Evolutionary conservation across 495 filamentous ascomycete genomes (phyloP).

Genomic region (Talaromyces trachyspermus): DNA sequence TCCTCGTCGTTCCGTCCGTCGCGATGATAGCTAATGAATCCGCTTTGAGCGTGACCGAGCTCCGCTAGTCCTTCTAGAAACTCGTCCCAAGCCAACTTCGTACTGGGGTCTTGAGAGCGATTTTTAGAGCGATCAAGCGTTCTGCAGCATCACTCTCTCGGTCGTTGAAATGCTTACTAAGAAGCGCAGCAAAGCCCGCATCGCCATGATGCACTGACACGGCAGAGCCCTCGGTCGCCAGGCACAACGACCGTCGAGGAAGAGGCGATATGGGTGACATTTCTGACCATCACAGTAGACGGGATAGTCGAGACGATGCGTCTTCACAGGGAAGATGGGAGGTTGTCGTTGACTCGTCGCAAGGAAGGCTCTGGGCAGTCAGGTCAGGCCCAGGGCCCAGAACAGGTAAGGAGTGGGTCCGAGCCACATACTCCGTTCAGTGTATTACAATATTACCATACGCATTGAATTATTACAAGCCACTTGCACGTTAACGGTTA

Average conservation of each 20-base stretch:
- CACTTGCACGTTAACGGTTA: no score
- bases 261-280: not conserved
- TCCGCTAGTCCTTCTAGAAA: slow-evolving; percentile 60
- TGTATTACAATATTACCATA: no score
- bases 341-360: no score
- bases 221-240: slow-evolving; percentile 30
- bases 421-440: no score
- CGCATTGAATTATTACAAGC: no score
- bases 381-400: no score
- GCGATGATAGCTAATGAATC: slow-evolving; percentile 48
- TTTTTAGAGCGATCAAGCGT: slow-evolving; percentile 55
- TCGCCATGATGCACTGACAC: slow-evolving; percentile 40
- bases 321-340: no score
- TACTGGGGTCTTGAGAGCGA: slow-evolving; percentile 44
- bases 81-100: slow-evolving; percentile 59
- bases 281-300: no score
- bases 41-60: slow-evolving; percentile 60
- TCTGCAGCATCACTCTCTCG: slow-evolving; percentile 58
- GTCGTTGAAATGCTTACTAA: slow-evolving; percentile 37
- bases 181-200: slow-evolving; percentile 40
- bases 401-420: no score
- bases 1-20: slow-evolving; percentile 9
- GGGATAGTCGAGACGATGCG: no score
- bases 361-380: no score
- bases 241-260: slow-evolving; percentile 27